Base-by-base conservation (phyloP, 164 flowering plant species). In the Liquidambar formosana region DNA sequence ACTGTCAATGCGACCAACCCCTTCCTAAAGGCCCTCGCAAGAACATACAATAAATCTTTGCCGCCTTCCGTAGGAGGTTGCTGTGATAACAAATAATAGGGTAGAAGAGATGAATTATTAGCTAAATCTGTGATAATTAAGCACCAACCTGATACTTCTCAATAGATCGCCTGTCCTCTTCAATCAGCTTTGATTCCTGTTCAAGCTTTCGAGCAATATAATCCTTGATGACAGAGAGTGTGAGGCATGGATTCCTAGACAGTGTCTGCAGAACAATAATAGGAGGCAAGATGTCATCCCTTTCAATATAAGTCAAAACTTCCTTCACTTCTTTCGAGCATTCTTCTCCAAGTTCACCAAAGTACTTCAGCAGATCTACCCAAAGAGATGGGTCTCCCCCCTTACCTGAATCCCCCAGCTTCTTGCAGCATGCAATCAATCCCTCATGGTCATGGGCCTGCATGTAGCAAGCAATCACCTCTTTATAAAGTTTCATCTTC, bases 281-380 rank as follows among this genome's bases (percentile, higher is more conserved):
- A 26, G 99, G 99, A 67, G 97, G 96, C 81, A 96, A 77, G 64
- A 96, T 91, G 68, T 96, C 97, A 88, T 96, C 95, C 81, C 95
- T 88, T 69, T 96, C 99, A 58, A 96, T 87, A 71, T 90, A 93
- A 63, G 91, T 85, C 78, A 93, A 75, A 41, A 93, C 91, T 80
- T 96, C 96, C 81, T 87, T 91, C 46, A 96, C 99, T 87, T 93
- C 99, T 73, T 85, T 89, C 64, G 98, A 85, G 80, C 99, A 96
- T 76, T 96, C 99, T 87, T 96, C 99, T 63, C 98, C 98, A 76
- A 96, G 96, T 77, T 96, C 99, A 66, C 99, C 98, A 82, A 96
- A 91, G 78, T 96, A 96, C 72, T 89, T 96, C 38, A 96, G 76
- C 21, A 93, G 70, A 80, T 93, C 99, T 45, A 86, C 93, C 99